phyloP scores from a whole-genome alignment of 345 rosid genomes.

The Eucalyptus dawsonii region DNA sequence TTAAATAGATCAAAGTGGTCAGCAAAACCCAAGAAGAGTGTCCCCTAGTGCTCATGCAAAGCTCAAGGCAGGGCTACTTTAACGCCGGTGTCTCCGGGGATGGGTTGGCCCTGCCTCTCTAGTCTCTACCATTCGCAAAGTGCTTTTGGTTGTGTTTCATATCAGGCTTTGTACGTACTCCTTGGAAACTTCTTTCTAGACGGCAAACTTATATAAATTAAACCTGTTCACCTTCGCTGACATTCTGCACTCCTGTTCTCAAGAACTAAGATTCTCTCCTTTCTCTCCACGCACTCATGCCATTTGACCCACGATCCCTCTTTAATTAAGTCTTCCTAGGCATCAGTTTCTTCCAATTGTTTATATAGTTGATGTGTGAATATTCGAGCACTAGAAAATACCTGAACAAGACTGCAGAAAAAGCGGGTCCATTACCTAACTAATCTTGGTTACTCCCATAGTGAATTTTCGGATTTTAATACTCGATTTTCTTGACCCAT shows the following conservation, averaged over 20 bases:
- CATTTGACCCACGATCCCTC: neutral
- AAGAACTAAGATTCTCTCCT: neutral
- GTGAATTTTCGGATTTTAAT: neutral
- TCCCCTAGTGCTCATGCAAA: neutral
- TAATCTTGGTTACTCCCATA: neutral
- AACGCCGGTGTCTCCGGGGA: conserved; percentile 3
- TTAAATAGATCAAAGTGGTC: neutral
- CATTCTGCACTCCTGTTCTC: neutral
- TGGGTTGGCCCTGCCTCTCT: neutral
- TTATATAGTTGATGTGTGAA: neutral
- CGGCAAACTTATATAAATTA: neutral
- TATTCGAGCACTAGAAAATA: neutral
- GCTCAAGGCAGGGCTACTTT: neutral
- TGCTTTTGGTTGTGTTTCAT: neutral
- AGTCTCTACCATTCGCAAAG: neutral
- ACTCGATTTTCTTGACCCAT: neutral
- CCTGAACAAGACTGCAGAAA: neutral
- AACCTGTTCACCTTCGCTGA: neutral
- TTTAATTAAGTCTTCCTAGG: neutral
- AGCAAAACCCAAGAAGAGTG: conserved; percentile 23
- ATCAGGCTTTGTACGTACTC: neutral
- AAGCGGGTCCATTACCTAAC: neutral
- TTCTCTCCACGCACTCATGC: neutral
- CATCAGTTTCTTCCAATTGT: neutral
- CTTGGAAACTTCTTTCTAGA: neutral